Evolutionary conservation across 1,139 yeast species (phyloP).

Genomic region (Taiozyma sp.): DNA sequence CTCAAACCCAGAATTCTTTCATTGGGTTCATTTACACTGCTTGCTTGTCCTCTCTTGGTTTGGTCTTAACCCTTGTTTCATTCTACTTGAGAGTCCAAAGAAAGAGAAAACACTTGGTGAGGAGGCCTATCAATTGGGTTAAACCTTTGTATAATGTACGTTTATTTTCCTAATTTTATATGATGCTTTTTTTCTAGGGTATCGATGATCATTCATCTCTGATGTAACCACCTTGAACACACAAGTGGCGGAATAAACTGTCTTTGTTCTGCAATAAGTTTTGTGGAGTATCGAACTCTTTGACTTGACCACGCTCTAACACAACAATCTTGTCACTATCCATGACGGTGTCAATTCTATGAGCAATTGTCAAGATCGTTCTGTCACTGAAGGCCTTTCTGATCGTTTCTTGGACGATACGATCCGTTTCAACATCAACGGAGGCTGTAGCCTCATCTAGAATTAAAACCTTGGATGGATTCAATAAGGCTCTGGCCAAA

Average conservation of each 20-base stretch:
- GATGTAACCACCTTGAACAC: constrained; percentile 41
- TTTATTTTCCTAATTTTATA: not conserved
- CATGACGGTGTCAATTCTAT: constrained; percentile 76
- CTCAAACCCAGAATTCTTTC: constrained; percentile 41
- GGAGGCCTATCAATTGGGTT: not conserved
- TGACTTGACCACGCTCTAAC: constrained; percentile 61
- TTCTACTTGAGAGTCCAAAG: not conserved
- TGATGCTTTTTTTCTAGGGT: not conserved
- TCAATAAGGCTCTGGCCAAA: constrained; percentile 66
- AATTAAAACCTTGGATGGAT: constrained; percentile 56
- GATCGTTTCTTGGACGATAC: constrained; percentile 69
- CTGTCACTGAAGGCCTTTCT: constrained; percentile 56
- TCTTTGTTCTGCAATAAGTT: constrained; percentile 39
- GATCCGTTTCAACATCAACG: constrained; percentile 77
- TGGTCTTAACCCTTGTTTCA: constrained; percentile 4
- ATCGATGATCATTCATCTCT: not conserved
- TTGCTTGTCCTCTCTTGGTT: constrained; percentile 25
- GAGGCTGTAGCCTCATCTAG: constrained; percentile 87
- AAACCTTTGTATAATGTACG: not conserved
- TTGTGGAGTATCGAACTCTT: constrained; percentile 65
- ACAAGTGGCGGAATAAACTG: constrained; percentile 46
- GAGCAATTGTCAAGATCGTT: constrained; percentile 80
- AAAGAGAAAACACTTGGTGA: not conserved
- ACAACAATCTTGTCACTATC: constrained; percentile 73
- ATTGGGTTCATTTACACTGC: constrained; percentile 51